These are phyloP conservation scores for Carpinus fangiana DNA, from an alignment of 306 rosid species.

Conservation along the genomic window DNA sequence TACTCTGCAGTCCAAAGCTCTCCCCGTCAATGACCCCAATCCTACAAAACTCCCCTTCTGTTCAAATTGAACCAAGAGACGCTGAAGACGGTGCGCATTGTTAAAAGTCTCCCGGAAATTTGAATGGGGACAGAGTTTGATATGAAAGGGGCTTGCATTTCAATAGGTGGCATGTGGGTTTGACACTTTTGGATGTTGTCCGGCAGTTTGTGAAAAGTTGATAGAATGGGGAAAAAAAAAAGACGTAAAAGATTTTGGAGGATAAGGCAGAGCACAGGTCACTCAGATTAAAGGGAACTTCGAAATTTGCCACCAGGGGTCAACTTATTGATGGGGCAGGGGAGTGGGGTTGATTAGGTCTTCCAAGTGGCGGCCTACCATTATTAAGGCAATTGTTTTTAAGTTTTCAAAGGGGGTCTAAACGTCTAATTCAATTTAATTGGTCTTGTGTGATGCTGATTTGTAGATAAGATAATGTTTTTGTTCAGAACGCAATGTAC, in stretches of 20 bases:
- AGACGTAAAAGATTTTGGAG: slow-evolving; percentile 9
- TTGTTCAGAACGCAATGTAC: slow-evolving; percentile 29
- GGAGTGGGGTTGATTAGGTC: slow-evolving; percentile 25
- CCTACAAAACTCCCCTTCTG: neutral
- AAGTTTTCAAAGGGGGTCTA: neutral
- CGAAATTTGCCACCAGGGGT: neutral
- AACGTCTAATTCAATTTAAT: slow-evolving; percentile 27
- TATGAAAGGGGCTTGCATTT: neutral
- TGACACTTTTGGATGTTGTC: slow-evolving; percentile 4
- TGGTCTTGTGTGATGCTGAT: slow-evolving; percentile 21
- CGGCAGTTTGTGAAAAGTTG: slow-evolving; percentile 16
- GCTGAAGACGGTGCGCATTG: neutral
- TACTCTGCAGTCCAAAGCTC: slow-evolving; percentile 4
- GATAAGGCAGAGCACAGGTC: neutral
- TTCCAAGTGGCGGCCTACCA: slow-evolving; percentile 23
- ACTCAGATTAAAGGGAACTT: neutral
- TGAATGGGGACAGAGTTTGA: neutral
- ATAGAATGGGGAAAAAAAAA: neutral
- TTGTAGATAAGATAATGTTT: slow-evolving; percentile 25
- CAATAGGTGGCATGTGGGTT: neutral
- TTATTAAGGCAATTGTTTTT: slow-evolving; percentile 20
- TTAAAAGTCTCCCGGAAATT: neutral
- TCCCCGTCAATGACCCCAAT: too few species aligned
- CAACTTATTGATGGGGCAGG: slow-evolving; percentile 14
- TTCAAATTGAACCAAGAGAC: neutral